These are phyloP conservation scores for Pythium vanterpoolii DNA, from an alignment of 352 stramenopile genomes.

Conservation along the genomic window DNA sequence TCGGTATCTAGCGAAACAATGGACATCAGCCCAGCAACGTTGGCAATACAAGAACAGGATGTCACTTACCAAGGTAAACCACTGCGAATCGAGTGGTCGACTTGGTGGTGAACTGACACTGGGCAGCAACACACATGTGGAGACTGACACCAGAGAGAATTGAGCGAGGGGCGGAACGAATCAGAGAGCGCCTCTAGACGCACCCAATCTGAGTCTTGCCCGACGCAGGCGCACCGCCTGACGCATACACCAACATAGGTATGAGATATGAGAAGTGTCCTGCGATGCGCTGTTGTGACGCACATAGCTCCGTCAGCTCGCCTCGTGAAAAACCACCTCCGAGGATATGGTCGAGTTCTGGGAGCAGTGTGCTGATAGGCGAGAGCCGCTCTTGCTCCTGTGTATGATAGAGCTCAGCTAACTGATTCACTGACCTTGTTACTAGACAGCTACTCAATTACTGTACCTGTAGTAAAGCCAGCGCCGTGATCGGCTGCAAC, in stretches of 20 bases:
- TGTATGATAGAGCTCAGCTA: too few species aligned
- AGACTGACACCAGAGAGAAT: constrained; percentile 34
- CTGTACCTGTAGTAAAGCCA: constrained; percentile 17
- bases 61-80: constrained; percentile 60
- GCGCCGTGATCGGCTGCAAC: background rate
- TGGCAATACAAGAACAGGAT: background rate
- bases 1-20: constrained; percentile 75
- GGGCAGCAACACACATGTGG: constrained; percentile 59
- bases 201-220: constrained; percentile 81
- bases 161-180: background rate
- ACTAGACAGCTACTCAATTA: background rate
- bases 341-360: constrained; percentile 51
- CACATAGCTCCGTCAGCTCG: constrained; percentile 82
- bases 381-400: constrained; percentile 10
- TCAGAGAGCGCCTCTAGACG: background rate
- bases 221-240: constrained; percentile 60
- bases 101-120: constrained; percentile 28
- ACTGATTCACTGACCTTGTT: too few species aligned
- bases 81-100: constrained; percentile 17
- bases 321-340: constrained; percentile 60
- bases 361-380: constrained; percentile 39
- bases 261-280: background rate
- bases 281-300: constrained; percentile 3
- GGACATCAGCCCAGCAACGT: background rate
- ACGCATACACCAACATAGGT: background rate